Conservation (phyloP, 129 eudicot species). For the Artemisia annua region DNA sequence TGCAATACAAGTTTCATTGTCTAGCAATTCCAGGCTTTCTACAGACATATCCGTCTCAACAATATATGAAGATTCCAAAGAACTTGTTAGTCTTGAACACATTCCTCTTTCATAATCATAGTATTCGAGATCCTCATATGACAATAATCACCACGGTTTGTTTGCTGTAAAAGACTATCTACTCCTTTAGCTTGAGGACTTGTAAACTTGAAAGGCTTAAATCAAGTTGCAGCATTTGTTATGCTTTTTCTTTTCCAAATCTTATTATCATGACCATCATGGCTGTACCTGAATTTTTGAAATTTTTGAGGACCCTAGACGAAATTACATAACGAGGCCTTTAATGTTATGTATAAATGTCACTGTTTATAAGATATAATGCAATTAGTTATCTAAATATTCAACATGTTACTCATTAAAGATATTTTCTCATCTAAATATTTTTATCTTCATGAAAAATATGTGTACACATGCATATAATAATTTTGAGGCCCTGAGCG, state of each 20-base stretch:
- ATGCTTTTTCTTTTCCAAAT: background rate
- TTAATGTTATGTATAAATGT: too few species aligned
- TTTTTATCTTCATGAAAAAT: too few species aligned
- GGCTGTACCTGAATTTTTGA: too few species aligned
- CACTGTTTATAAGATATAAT: too few species aligned
- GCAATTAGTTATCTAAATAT: too few species aligned
- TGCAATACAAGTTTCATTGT: background rate
- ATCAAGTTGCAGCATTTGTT: background rate
- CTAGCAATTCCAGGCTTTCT: too few species aligned
- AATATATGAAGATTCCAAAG: background rate
- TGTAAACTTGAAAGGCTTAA: background rate
- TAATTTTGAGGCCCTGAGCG: too few species aligned
- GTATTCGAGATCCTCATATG: background rate
- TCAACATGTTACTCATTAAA: too few species aligned
- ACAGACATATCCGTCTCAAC: background rate
- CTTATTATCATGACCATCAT: background rate
- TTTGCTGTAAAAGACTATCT: background rate
- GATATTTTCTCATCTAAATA: too few species aligned
- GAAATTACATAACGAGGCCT: too few species aligned
- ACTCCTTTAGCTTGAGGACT: background rate
- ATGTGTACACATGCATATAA: too few species aligned
- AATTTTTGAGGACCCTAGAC: too few species aligned
- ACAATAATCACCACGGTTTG: background rate
- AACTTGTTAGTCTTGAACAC: background rate
- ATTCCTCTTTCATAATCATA: background rate